Evolutionary conservation across 179 eudicot species (phyloP).

Genomic region (Amaranthus tricolor): DNA sequence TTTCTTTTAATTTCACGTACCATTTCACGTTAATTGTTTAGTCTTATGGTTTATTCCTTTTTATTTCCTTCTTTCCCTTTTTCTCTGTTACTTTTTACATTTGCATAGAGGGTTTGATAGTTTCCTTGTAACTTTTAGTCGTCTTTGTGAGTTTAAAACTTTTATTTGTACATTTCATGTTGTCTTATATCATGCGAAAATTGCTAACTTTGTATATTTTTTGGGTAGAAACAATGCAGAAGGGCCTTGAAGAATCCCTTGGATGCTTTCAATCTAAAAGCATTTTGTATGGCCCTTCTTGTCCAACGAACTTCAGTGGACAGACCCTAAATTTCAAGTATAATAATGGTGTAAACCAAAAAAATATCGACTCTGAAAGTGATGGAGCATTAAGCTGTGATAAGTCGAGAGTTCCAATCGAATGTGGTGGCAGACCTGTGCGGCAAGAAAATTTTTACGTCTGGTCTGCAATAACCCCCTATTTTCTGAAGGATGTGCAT

Average conservation of each 20-base stretch:
- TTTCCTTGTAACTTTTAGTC: background rate
- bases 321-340: constrained; percentile 48
- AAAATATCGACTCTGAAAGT: constrained; percentile 28
- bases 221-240: constrained; percentile 52
- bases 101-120: background rate
- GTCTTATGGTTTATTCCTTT: background rate
- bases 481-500: constrained; percentile 35
- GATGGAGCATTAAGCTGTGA: constrained; percentile 37
- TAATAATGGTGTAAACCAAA: constrained; percentile 33
- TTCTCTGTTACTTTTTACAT: background rate
- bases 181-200: background rate
- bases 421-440: constrained; percentile 34
- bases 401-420: constrained; percentile 38
- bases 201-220: constrained; percentile 20
- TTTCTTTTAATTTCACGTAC: background rate
- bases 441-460: constrained; percentile 37
- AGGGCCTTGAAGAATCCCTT: constrained; percentile 57
- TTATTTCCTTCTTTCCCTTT: background rate
- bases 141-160: background rate
- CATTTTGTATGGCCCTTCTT: constrained; percentile 37
- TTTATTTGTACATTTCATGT: background rate
- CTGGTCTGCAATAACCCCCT: constrained; percentile 46
- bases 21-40: background rate
- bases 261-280: constrained; percentile 58
- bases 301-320: constrained; percentile 34